Percentiles rank a stretch among this genome's conserved stretches.
Evolutionary conservation across 164 flowering plant genomes (phyloP).

Genomic region (Houttuynia cordata): DNA sequence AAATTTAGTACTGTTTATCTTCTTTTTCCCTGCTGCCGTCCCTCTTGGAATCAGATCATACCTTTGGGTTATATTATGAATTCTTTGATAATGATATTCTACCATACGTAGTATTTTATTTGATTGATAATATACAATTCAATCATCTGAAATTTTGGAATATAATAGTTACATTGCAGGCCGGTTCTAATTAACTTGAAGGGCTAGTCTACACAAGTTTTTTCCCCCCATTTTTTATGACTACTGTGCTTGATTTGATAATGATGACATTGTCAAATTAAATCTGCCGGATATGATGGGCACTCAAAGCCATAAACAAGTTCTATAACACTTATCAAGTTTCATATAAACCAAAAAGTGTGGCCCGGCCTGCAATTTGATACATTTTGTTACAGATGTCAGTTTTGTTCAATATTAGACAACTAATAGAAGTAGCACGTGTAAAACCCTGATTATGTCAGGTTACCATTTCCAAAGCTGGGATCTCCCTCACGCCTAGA

Average conservation of each 20-base stretch:
- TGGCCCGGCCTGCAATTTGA: neutral
- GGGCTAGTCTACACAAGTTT: no score
- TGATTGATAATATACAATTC: no score
- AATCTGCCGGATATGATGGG: neutral
- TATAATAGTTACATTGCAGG: no score
- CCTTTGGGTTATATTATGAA: no score
- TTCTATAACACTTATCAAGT: neutral
- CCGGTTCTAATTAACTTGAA: no score
- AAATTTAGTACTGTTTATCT: no score
- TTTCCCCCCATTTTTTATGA: no score
- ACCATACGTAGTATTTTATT: no score
- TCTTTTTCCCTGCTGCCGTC: neutral
- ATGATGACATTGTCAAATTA: neutral
- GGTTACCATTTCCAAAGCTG: neutral
- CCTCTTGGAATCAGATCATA: no score
- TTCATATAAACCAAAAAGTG: neutral
- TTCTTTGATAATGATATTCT: no score
- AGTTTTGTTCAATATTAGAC: neutral
- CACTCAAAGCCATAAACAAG: neutral
- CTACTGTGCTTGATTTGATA: neutral
- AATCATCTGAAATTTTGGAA: no score
- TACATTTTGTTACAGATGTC: no score
- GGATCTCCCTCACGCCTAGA: neutral
- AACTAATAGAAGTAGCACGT: neutral
- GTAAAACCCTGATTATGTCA: neutral